Evolutionary conservation across 441 rosid species (phyloP).

Genomic region (Arabidopsis hybrid): DNA sequence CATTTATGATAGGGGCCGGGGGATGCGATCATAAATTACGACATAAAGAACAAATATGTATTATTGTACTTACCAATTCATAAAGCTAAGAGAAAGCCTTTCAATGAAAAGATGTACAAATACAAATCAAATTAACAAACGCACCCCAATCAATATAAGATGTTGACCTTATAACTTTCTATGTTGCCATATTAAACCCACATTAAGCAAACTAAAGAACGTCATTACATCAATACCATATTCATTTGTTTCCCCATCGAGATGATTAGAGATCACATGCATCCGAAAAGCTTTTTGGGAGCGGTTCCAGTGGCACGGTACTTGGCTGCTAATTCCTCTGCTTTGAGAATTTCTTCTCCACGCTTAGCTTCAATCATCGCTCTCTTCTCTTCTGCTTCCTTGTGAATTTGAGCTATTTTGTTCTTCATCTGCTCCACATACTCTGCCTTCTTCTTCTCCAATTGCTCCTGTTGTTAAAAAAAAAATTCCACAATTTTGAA

Average conservation of each 20-base stretch:
- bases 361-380: conserved; percentile 80
- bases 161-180: conserved; percentile 18
- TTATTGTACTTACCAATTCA: conserved; percentile 7
- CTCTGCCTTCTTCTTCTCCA: conserved; percentile 85
- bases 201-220: conserved; percentile 41
- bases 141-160: conserved; percentile 18
- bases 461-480: conserved; percentile 22
- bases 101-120: conserved; percentile 1
- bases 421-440: conserved; percentile 82
- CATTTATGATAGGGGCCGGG: not conserved
- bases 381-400: conserved; percentile 80
- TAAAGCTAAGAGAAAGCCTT: not conserved
- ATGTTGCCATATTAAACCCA: conserved; percentile 28
- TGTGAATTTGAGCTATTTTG: conserved; percentile 77
- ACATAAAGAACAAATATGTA: conserved; percentile 8
- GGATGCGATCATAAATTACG: not conserved
- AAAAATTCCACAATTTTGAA: not conserved
- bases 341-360: conserved; percentile 81
- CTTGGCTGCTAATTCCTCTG: conserved; percentile 85
- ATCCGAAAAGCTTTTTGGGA: conserved; percentile 80
- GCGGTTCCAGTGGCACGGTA: conserved; percentile 75
- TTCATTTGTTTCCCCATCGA: not conserved
- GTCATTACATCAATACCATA: conserved; percentile 4
- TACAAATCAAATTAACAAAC: conserved; percentile 17
- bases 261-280: conserved; percentile 43